Conservation (phyloP, 2,329 filamentous ascomycete genomes). For the Ascochyta rabiei region DNA sequence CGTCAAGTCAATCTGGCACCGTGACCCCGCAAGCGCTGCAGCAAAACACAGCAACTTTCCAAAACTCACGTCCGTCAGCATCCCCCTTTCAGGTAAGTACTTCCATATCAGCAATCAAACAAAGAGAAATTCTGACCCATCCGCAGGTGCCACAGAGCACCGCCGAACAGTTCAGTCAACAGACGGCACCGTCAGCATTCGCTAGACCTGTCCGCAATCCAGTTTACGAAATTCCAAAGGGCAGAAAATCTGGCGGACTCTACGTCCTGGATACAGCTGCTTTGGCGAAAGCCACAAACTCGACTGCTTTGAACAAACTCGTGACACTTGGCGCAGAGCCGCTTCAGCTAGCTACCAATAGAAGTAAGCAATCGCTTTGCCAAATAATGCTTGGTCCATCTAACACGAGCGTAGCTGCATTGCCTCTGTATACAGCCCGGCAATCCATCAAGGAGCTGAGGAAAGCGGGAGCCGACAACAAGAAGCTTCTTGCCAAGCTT, state of each 20-base stretch:
- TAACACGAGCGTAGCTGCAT: conserved; percentile 41
- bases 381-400: conserved; percentile 7
- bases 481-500: conserved; percentile 46
- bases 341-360: conserved; percentile 52
- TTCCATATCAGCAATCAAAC: not conserved
- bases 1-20: conserved; percentile 31
- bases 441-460: conserved; percentile 56
- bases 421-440: conserved; percentile 52
- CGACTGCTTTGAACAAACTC: conserved; percentile 51
- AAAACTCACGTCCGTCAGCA: conserved; percentile 25
- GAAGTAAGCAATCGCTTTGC: conserved; percentile 45
- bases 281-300: conserved; percentile 53
- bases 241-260: conserved; percentile 49
- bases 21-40: conserved; percentile 43
- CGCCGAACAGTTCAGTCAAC: conserved; percentile 34
- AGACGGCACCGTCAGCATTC: conserved; percentile 20
- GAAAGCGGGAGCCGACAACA: conserved; percentile 50
- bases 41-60: conserved; percentile 25
- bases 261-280: conserved; percentile 50
- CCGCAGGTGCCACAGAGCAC: conserved; percentile 36
- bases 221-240: conserved; percentile 43
- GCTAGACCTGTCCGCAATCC: conserved; percentile 36
- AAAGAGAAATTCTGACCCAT: conserved; percentile 18
- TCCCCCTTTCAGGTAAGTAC: conserved; percentile 41
- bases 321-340: conserved; percentile 52